Base-by-base conservation (phyloP, 306 rosid genomes). In the Castanea crenata region DNA sequence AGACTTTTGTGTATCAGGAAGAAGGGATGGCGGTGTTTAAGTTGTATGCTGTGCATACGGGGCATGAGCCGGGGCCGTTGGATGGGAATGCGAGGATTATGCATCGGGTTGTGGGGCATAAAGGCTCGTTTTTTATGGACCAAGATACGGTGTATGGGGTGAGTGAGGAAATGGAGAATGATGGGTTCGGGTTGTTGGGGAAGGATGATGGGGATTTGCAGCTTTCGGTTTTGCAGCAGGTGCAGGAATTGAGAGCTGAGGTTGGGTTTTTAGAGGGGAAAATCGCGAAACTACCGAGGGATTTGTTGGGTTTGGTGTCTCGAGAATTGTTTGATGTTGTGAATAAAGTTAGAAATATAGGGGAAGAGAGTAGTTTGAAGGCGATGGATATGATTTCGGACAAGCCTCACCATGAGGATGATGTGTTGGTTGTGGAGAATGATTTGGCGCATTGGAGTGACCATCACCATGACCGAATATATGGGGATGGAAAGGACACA, bases 1-100 rank as follows among this genome's bases (percentile, higher is more conserved):
- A 93, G 93, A 93, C 90, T 78, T 96, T 96, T 83, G 99, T 96
- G 72, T 96, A 96, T 81, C 94, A 91, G 75, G 99, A 96, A 5
- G 99, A 96, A 78, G 99, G 99, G 81, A 62, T 87, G 77, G 99
- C 99, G 0, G 93, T 93, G 76, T 96, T 96, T 58, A 96, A 91
- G 86, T 34, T 96, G 77, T 96, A 96, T 85, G 99, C 99, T 0
- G 99, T 93, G 78, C 99, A 96, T 87, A 93, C 99, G 0, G 99
- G 99, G 74, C 99, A 96, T 71, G 99, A 96, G 81, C 99, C 99
- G 0, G 99, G 99, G 38, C 99, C 99, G 3, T 82, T 93, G 88
- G 99, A 96, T 58, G 99, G 99, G 62, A 96, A 91, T 82, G 99
- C 99, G 0, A 90, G 99, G 90, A 96, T 96, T 87, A 96, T 96